A percentile compares a stretch with the other conserved stretches of the same genome.
These are phyloP conservation scores for Emmonsiellopsis sp. DNA, from an alignment of 2,329 filamentous ascomycete species.

Conservation along the genomic window DNA sequence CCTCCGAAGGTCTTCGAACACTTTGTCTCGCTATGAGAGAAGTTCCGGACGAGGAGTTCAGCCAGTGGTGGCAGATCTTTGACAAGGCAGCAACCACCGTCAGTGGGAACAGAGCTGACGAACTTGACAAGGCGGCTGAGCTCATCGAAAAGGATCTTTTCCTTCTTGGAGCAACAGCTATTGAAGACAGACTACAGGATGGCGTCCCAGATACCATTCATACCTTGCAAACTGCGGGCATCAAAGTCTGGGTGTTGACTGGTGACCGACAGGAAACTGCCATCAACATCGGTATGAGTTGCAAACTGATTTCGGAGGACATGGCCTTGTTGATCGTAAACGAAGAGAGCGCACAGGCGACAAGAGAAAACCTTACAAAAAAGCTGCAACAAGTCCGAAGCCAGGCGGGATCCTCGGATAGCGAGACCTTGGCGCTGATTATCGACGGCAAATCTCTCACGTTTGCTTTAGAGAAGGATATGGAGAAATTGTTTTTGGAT, in stretches of 20 bases:
- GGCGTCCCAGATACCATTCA: constrained; percentile 97
- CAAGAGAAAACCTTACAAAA: constrained; percentile 81
- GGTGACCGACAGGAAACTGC: constrained; percentile 97
- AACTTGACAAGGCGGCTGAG: constrained; percentile 94
- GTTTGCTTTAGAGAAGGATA: constrained; percentile 81
- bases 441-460: constrained; percentile 96
- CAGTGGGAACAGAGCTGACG: constrained; percentile 81
- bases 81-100: constrained; percentile 85
- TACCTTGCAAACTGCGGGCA: constrained; percentile 89
- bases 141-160: constrained; percentile 88
- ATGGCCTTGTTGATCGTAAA: constrained; percentile 98
- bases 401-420: constrained; percentile 65
- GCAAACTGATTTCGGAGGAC: constrained; percentile 94
- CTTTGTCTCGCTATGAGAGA: constrained; percentile 93
- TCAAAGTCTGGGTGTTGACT: constrained; percentile 97
- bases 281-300: constrained; percentile 99
- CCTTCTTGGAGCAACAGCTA: constrained; percentile 88
- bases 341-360: constrained; percentile 70
- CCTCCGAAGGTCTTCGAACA: constrained; percentile 87
- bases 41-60: constrained; percentile 77
- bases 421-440: constrained; percentile 64
- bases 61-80: constrained; percentile 77
- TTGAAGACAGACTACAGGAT: constrained; percentile 93
- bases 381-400: constrained; percentile 84
- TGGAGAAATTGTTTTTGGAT: constrained; percentile 89